Percentiles rank a stretch among this genome's conserved stretches.
phyloP scores from a whole-genome alignment of 169 alveolate genomes.

The Eimeria tenella region DNA sequence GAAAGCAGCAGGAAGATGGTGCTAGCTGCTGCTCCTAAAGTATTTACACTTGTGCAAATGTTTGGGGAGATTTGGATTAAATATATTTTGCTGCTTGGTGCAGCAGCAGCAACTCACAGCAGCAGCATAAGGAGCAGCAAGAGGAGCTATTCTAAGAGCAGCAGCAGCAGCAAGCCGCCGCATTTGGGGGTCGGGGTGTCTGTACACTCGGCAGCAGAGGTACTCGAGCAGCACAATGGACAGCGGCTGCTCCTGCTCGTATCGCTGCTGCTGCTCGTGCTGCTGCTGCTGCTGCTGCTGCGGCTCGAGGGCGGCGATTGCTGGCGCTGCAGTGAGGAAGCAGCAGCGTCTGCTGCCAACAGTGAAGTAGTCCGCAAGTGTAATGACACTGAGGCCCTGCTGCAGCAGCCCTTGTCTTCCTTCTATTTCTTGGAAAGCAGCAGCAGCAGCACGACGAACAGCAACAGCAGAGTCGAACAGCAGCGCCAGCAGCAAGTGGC shows the following conservation, averaged over 20 bases:
- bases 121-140: conserved; percentile 24
- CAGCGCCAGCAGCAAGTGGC: conserved; percentile 40
- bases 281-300: conserved; percentile 36
- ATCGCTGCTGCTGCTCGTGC: conserved; percentile 59
- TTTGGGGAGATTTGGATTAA: not conserved
- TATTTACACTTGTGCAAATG: no score
- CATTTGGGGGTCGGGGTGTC: conserved; percentile 52
- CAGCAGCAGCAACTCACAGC: not conserved
- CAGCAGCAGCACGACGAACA: conserved; percentile 33
- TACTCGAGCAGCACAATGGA: conserved; percentile 36
- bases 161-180: conserved; percentile 63
- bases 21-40: not conserved
- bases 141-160: not conserved
- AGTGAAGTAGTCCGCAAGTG: conserved; percentile 59
- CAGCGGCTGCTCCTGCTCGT: conserved; percentile 28
- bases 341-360: conserved; percentile 14
- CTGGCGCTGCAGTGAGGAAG: conserved; percentile 10
- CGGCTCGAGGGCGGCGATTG: conserved; percentile 45
- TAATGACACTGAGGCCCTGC: conserved; percentile 59
- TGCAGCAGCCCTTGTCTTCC: conserved; percentile 81
- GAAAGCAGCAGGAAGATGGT: not conserved
- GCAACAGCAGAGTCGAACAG: conserved; percentile 10
- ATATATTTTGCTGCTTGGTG: not conserved
- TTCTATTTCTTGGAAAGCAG: conserved; percentile 66
- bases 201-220: conserved; percentile 53